Evolutionary conservation across 345 rosid genomes (phyloP), one percentile per base, ranked within the genome.

Genomic region (Brassica cretica): DNA sequence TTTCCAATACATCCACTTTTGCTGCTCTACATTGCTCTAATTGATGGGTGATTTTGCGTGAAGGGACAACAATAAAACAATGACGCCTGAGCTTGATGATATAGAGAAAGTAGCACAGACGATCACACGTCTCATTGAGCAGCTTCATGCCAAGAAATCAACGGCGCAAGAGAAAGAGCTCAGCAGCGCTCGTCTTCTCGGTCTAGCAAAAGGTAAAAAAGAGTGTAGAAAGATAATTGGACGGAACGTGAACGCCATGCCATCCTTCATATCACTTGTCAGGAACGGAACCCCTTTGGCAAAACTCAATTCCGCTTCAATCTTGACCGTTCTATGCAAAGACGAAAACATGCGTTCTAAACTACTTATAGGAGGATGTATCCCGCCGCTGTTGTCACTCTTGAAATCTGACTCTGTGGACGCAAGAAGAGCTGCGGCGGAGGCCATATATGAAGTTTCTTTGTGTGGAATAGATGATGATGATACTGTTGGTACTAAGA

Each of bases 321-420:
- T 84, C 56, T 82, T 94, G 3, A 88, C 89, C 49, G 81, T 79
- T 73, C 60, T 94, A 64, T 92, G 94, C 88, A 86, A 88, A 86
- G 94, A 94, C 73, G 89, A 88, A 33, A 91, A 88, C 37, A 64
- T 94, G 41, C 91, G 94, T 71, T 76, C 91, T 63, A 88, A 93
- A 81, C 91, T 94, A 53, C 86, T 94, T 18, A 90, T 92, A 18
- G 98, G 97, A 24, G 97, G 98, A 64, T 94, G 98, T 73, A 87
- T 92, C 76, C 98, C 96, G 0, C 98, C 97, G 9, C 70, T 94
- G 65, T 89, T 94, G 59, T 87, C 88, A 1, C 91, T 92, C 79
- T 75, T 94, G 87, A 92, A 89, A 78, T 91, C 97, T 49, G 87
- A 86, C 53, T 85, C 87, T 29, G 70, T 83, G 77, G 97, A 90